phyloP scores from a whole-genome alignment of 768 basidiomycete species.

The Sistotremastrum niveocremeum region DNA sequence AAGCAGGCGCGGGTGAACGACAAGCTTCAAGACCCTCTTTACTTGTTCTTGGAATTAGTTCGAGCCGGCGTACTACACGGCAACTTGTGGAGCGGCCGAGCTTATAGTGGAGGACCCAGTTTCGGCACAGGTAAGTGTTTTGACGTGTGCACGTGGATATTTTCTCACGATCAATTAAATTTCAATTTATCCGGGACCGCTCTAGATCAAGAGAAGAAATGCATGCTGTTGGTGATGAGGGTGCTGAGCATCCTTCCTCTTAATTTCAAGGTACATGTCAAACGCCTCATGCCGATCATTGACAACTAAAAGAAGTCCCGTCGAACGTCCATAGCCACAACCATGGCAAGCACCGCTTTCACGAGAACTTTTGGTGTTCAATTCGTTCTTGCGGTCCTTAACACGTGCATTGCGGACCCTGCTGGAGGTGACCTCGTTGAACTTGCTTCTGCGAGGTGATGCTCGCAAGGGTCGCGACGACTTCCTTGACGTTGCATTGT shows the following conservation, averaged over 20 bases:
- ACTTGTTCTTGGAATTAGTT: constrained; percentile 88
- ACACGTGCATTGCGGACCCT: constrained; percentile 83
- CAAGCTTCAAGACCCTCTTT: constrained; percentile 96
- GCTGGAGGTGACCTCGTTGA: constrained; percentile 81
- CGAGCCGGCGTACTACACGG: constrained; percentile 96
- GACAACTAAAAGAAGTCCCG: not conserved
- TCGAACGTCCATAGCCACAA: constrained; percentile 39
- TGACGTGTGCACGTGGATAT: constrained; percentile 9
- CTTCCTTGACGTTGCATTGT: constrained; percentile 80
- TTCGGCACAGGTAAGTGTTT: constrained; percentile 67
- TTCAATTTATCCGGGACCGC: constrained; percentile 6
- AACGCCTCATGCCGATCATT: not conserved
- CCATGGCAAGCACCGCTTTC: constrained; percentile 95
- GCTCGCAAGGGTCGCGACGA: constrained; percentile 82
- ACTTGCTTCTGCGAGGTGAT: constrained; percentile 85
- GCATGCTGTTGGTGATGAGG: constrained; percentile 93
- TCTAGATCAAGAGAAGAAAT: constrained; percentile 83
- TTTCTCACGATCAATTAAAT: constrained; percentile 13
- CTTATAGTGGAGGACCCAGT: constrained; percentile 89
- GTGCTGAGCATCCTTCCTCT: constrained; percentile 91
- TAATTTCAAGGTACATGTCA: constrained; percentile 67
- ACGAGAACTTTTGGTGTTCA: constrained; percentile 93
- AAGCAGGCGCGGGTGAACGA: constrained; percentile 76
- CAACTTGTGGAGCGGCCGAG: constrained; percentile 74
- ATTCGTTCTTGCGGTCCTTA: constrained; percentile 88